Conservation (phyloP, 2,329 filamentous ascomycete species). For the Diaporthe humulicola region DNA sequence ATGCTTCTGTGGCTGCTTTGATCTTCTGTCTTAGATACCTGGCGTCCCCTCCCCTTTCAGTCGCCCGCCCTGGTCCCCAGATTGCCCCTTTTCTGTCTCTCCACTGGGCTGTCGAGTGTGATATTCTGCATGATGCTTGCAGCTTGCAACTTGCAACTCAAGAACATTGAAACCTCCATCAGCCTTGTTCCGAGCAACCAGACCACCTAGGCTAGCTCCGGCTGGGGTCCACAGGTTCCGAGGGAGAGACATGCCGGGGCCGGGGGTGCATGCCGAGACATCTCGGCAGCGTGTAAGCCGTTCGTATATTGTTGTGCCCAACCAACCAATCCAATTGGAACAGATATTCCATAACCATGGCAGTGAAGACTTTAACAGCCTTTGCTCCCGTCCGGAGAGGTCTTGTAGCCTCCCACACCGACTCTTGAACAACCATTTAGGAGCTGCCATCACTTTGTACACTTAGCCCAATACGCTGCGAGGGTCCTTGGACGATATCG, state of each 20-base stretch:
- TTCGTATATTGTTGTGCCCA: background rate
- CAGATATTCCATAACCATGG: too few relatives aligned
- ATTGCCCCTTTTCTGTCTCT: background rate
- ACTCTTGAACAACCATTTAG: background rate
- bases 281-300: background rate
- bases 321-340: background rate
- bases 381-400: background rate
- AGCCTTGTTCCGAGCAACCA: background rate
- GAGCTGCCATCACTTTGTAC: too few relatives aligned
- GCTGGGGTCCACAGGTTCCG: background rate
- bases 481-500: too few relatives aligned
- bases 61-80: background rate
- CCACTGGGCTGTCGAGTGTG: background rate
- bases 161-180: too few relatives aligned
- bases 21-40: background rate
- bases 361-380: background rate
- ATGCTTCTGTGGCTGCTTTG: background rate
- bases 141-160: too few relatives aligned
- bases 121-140: too few relatives aligned
- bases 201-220: background rate
- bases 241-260: background rate
- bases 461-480: background rate
- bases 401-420: background rate
- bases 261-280: background rate
- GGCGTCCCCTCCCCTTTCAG: background rate